Evolutionary conservation across 2,329 filamentous ascomycete genomes (phyloP).

Genomic region (Stylonectria norvegica): DNA sequence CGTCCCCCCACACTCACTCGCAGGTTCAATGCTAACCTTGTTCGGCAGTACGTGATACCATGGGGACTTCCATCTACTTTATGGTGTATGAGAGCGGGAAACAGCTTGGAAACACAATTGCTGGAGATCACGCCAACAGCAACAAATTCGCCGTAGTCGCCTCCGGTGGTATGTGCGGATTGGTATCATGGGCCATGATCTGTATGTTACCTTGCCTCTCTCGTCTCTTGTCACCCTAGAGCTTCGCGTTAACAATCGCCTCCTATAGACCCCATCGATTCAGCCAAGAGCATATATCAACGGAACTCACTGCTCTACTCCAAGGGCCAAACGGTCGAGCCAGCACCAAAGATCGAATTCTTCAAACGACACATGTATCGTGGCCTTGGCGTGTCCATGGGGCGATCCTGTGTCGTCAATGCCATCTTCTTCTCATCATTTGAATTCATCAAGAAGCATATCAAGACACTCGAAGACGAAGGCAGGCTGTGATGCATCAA

Average conservation of each 20-base stretch:
- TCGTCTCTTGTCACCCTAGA: neutral
- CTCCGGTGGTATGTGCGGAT: constrained; percentile 76
- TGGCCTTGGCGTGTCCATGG: constrained; percentile 78
- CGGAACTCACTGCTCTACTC: constrained; percentile 72
- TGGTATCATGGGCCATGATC: constrained; percentile 77
- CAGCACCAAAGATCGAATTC: constrained; percentile 71
- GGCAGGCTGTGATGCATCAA: constrained; percentile 11
- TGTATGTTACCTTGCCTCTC: constrained; percentile 46
- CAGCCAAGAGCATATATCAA: constrained; percentile 82
- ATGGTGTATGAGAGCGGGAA: constrained; percentile 87
- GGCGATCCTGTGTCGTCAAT: constrained; percentile 77
- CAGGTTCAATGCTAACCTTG: constrained; percentile 8
- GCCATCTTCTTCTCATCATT: constrained; percentile 89
- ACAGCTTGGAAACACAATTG: constrained; percentile 72
- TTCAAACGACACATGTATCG: constrained; percentile 77
- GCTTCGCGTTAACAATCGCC: constrained; percentile 6
- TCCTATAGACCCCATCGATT: constrained; percentile 64
- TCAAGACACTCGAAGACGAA: constrained; percentile 52
- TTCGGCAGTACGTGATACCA: constrained; percentile 67
- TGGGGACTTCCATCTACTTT: constrained; percentile 83
- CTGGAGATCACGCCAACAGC: constrained; percentile 67
- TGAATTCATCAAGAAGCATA: constrained; percentile 73
- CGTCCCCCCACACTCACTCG: constrained; percentile 31
- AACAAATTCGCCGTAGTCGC: constrained; percentile 75
- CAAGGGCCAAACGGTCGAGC: constrained; percentile 59